These are phyloP conservation scores for Pleurostoma richardsiae DNA, from an alignment of 2,329 filamentous ascomycete genomes.

Conservation along the genomic window DNA sequence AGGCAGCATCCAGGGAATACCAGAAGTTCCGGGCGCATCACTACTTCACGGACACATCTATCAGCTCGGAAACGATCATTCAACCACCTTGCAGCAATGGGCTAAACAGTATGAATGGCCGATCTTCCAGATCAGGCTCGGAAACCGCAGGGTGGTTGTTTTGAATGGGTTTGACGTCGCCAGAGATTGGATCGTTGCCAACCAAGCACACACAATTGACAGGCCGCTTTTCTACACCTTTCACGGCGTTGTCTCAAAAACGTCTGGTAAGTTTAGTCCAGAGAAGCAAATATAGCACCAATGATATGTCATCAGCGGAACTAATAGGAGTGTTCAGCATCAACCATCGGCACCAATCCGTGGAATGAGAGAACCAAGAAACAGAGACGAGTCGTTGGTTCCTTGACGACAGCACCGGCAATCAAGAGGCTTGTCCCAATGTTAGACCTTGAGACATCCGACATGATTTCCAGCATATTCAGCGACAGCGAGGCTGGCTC, in stretches of 20 bases:
- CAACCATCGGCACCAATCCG: conserved; percentile 5
- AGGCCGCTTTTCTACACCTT: conserved; percentile 3
- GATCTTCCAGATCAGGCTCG: conserved; percentile 4
- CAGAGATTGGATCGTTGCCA: conserved; percentile 3
- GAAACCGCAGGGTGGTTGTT: conserved; percentile 1
- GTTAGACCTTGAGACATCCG: conserved; percentile 3
- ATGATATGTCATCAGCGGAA: too few species aligned
- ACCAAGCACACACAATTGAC: conserved; percentile 1
- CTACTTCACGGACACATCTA: conserved; percentile 4
- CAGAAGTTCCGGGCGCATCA: conserved; percentile 1
- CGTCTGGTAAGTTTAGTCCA: conserved; percentile 1
- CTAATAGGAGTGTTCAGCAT: not conserved
- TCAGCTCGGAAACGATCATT: conserved; percentile 3
- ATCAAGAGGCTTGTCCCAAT: conserved; percentile 3
- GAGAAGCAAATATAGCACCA: too few species aligned
- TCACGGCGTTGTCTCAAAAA: conserved; percentile 4
- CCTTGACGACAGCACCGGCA: conserved; percentile 2
- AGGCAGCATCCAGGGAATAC: not conserved
- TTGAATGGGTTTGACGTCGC: conserved; percentile 3
- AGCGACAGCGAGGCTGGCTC: conserved; percentile 1
- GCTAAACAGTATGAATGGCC: conserved; percentile 1
- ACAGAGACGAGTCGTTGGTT: conserved; percentile 5
- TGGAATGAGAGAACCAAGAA: conserved; percentile 5
- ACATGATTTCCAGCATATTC: not conserved
- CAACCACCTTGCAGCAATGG: conserved; percentile 3